Conservation (phyloP, 345 rosid species). For the Chamaenerion angustifolium region DNA sequence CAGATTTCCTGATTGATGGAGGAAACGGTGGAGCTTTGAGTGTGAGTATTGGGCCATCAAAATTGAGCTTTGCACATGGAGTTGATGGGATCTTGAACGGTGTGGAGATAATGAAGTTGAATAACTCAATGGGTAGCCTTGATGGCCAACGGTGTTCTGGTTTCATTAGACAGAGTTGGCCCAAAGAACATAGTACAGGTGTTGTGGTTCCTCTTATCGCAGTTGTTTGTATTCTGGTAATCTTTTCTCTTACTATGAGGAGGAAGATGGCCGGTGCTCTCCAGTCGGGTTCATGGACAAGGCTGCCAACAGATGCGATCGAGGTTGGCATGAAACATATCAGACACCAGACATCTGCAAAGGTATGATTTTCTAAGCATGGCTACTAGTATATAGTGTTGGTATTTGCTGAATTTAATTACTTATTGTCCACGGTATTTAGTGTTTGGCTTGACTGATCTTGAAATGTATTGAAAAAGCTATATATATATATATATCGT, state of each 20-base stretch:
- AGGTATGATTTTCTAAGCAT: slow-evolving; percentile 14
- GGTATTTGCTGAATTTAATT: too few relatives aligned
- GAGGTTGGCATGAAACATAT: slow-evolving; percentile 23
- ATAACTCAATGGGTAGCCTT: slow-evolving; percentile 72
- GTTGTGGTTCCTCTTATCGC: slow-evolving; percentile 44
- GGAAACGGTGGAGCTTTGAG: slow-evolving; percentile 23
- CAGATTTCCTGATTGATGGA: slow-evolving; percentile 42
- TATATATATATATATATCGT: too few relatives aligned
- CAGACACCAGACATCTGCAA: slow-evolving; percentile 15
- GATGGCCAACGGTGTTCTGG: slow-evolving; percentile 42
- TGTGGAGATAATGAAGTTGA: slow-evolving; percentile 86
- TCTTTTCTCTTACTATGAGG: slow-evolving; percentile 27
- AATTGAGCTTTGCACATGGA: slow-evolving; percentile 23
- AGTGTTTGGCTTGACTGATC: too few relatives aligned
- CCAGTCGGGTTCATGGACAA: slow-evolving; percentile 38
- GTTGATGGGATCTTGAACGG: slow-evolving; percentile 74
- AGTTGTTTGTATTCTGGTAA: slow-evolving; percentile 42
- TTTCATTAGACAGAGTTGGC: slow-evolving; percentile 35
- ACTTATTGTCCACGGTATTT: too few relatives aligned
- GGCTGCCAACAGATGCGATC: slow-evolving; percentile 29
- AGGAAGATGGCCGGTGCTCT: slow-evolving; percentile 21
- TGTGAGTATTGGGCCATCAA: slow-evolving; percentile 63
- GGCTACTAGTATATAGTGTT: neutral
- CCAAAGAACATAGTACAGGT: slow-evolving; percentile 23
- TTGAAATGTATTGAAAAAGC: too few relatives aligned